Evolutionary conservation across 495 filamentous ascomycete species (phyloP), one percentile per base, ranked within the genome.

Genomic region (Tuber melanosporum): DNA sequence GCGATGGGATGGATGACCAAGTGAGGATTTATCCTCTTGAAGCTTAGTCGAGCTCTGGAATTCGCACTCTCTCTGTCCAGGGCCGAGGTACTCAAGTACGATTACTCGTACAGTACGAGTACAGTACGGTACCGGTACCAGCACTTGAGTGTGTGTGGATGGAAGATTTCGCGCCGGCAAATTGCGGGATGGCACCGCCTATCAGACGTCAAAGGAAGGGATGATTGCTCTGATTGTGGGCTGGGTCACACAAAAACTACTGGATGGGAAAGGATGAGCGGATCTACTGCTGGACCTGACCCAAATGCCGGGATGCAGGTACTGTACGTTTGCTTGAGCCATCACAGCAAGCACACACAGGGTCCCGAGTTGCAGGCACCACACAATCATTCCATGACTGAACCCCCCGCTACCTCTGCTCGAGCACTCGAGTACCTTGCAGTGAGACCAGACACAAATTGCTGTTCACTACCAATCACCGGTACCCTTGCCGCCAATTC

Each of bases 171-270:
- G 57, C 10, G 3, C 7, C 57, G 57, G 57, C 57, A 66, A 66
- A 66, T 32, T 66, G 57, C 26, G 57, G 57, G 26, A 32, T 32
- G 57, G n/a, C 26, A 17, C 57, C 10, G 57, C 57, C 57, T 66
- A 66, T 66, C 57, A 66, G 57, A 66, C 57, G 57, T 17, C 57
- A 66, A 66, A 66, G 57, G 57, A 17, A 66, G 57, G 57, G 26
- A 66, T 66, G 57, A 10, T 6, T 66, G 26, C 10, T 14, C 26
- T 32, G 26, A 12, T 14, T 32, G 26, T 17, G 26, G n/a, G 57
- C 26, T 66, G 57, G 57, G 57, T 66, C n/a, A 26, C 52, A 8
- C 52, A 26, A 26, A 9, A 26, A 46, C 45, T 17, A 57, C n/a
- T n/a, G 52, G n/a, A 49, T 57, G 52, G 22, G n/a, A 17, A 14